A percentile compares a stretch with the other conserved stretches of the same genome.
phyloP scores from a whole-genome alignment of 441 rosid species.

The Viola pubescens region DNA sequence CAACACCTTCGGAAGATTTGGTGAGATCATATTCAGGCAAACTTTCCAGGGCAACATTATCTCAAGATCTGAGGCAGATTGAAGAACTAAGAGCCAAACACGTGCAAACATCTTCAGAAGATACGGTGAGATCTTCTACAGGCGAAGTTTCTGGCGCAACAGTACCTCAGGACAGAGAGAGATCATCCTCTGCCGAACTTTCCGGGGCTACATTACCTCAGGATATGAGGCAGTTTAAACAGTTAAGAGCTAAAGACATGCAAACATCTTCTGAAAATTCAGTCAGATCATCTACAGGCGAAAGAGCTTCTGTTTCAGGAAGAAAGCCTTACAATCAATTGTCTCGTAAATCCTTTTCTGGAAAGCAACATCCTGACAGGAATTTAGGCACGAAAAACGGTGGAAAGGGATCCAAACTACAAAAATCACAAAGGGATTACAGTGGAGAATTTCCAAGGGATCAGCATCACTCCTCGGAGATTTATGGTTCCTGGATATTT shows the following conservation, averaged over 20 bases:
- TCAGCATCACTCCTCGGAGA: conserved; percentile 26
- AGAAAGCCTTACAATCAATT: conserved; percentile 26
- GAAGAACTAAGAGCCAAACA: too few species aligned
- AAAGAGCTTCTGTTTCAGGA: conserved; percentile 27
- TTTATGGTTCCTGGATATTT: conserved; percentile 61
- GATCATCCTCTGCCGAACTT: conserved; percentile 4
- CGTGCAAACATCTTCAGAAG: too few species aligned
- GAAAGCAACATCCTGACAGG: conserved; percentile 24
- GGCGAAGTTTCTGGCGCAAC: too few species aligned
- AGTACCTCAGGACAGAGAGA: too few species aligned
- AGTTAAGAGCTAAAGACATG: conserved; percentile 2
- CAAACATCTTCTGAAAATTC: conserved; percentile 25
- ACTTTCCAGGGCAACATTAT: too few species aligned
- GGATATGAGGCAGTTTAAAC: conserved; percentile 5
- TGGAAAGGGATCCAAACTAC: conserved; percentile 18
- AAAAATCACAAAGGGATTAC: conserved; percentile 15
- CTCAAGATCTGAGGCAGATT: too few species aligned
- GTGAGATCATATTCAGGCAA: too few species aligned
- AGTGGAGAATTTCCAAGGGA: conserved; percentile 21
- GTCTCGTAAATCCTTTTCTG: conserved; percentile 20
- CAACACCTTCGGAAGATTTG: too few species aligned
- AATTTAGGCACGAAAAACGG: conserved; percentile 18
- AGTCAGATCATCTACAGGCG: conserved; percentile 20
- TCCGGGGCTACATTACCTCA: conserved; percentile 12
- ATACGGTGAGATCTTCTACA: too few species aligned